phyloP scores from a whole-genome alignment of 1,284 basidiomycete genomes.

The Anthracocystis setariae region DNA sequence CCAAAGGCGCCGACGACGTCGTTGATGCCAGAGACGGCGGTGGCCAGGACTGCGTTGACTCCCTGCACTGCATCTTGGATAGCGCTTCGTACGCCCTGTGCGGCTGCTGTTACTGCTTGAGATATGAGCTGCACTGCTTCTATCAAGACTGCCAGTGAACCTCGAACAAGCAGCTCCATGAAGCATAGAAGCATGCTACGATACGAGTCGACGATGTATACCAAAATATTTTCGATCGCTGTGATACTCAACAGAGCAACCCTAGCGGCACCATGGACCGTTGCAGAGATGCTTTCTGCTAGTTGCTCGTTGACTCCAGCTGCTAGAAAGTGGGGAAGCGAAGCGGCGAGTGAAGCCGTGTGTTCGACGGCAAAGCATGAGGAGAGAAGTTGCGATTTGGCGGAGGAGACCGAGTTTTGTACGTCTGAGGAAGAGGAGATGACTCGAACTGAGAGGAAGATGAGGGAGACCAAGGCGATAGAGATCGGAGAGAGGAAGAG shows the following conservation, averaged over 20 bases:
- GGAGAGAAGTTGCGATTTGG: conserved; percentile 78
- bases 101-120: conserved; percentile 78
- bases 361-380: conserved; percentile 84
- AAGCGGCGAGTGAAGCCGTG: conserved; percentile 82
- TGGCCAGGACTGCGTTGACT: conserved; percentile 44
- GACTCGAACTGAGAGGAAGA: conserved; percentile 85
- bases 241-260: conserved; percentile 45
- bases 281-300: conserved; percentile 79
- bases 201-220: conserved; percentile 88
- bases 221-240: conserved; percentile 46
- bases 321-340: conserved; percentile 86
- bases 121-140: conserved; percentile 75
- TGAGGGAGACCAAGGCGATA: conserved; percentile 77
- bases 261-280: conserved; percentile 77
- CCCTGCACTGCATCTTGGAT: conserved; percentile 70
- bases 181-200: conserved; percentile 91
- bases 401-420: conserved; percentile 75
- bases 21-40: conserved; percentile 46
- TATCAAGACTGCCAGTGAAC: conserved; percentile 82
- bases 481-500: conserved; percentile 82
- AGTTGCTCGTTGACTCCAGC: conserved; percentile 83
- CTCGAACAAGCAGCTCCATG: conserved; percentile 85
- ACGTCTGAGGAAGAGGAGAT: conserved; percentile 78
- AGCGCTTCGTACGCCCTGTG: conserved; percentile 76
- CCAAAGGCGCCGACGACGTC: conserved; percentile 49